These are phyloP conservation scores for Termitomyces sp. DNA, from an alignment of 1,284 basidiomycete species.

Conservation along the genomic window DNA sequence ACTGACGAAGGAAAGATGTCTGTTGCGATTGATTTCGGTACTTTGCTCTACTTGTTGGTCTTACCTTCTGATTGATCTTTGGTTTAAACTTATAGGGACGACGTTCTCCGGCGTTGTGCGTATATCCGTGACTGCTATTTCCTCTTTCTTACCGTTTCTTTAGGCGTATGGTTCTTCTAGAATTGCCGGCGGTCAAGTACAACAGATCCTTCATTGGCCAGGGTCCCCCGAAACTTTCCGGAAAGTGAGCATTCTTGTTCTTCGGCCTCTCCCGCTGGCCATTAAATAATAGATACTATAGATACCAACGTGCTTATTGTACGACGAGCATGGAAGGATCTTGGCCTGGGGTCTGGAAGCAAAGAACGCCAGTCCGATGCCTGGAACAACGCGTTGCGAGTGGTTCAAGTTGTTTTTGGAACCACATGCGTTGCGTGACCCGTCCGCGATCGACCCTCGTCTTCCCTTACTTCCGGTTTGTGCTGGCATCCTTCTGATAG, in stretches of 20 bases:
- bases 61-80: constrained; percentile 2
- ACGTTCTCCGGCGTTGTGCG: constrained; percentile 79
- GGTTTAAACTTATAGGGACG: constrained; percentile 45
- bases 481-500: constrained; percentile 8
- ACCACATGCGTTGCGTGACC: constrained; percentile 68
- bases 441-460: constrained; percentile 61
- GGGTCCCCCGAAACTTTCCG: constrained; percentile 75
- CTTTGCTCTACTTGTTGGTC: constrained; percentile 19
- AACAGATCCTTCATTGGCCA: constrained; percentile 76
- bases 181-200: constrained; percentile 68
- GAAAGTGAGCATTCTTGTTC: constrained; percentile 39
- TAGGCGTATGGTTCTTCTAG: constrained; percentile 79
- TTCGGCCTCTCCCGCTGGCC: not conserved
- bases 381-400: constrained; percentile 66
- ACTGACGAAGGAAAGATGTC: constrained; percentile 64
- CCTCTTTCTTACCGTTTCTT: constrained; percentile 9
- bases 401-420: constrained; percentile 82
- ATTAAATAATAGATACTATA: constrained; percentile 17
- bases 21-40: constrained; percentile 76
- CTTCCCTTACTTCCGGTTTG: constrained; percentile 73
- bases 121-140: constrained; percentile 13
- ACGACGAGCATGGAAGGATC: constrained; percentile 64
- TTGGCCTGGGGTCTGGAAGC: constrained; percentile 78
- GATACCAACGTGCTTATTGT: constrained; percentile 74
- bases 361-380: constrained; percentile 65